Conservation (phyloP, 2,329 filamentous ascomycete genomes). For the Hypoxylon sp. region DNA sequence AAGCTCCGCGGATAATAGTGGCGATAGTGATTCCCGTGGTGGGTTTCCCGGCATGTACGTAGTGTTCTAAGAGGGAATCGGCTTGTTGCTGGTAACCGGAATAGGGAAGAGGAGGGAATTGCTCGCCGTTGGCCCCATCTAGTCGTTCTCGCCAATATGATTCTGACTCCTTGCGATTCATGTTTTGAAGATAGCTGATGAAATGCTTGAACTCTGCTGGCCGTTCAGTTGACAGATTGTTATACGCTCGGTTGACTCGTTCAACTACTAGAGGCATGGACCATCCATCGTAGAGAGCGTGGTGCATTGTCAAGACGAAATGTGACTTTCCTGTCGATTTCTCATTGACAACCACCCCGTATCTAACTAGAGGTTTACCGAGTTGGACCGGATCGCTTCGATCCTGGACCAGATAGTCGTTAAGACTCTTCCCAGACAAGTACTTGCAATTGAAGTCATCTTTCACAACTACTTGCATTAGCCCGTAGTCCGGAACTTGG, state of each 20-base stretch:
- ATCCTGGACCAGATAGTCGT: conserved; percentile 60
- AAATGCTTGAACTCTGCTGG: conserved; percentile 65
- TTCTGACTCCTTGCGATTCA: conserved; percentile 60
- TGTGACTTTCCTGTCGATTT: conserved; percentile 53
- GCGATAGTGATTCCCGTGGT: conserved; percentile 65
- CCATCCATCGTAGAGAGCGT: conserved; percentile 71
- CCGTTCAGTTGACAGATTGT: conserved; percentile 53
- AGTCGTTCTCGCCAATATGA: conserved; percentile 64
- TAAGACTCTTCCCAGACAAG: conserved; percentile 55
- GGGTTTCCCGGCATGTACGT: conserved; percentile 58
- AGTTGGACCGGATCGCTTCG: conserved; percentile 60
- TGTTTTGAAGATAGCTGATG: conserved; percentile 62
- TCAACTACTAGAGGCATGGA: conserved; percentile 66
- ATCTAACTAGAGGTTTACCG: conserved; percentile 63
- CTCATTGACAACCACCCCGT: conserved; percentile 58
- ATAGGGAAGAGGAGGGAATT: conserved; percentile 65
- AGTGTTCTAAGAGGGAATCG: conserved; percentile 68
- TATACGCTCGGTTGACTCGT: conserved; percentile 63
- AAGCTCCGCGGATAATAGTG: conserved; percentile 71
- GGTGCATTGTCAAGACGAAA: conserved; percentile 70
- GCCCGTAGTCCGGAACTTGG: conserved; percentile 60
- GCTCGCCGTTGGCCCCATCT: conserved; percentile 60
- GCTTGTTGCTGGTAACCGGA: conserved; percentile 65
- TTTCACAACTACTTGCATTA: conserved; percentile 64
- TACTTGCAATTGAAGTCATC: conserved; percentile 56